Percentiles rank a stretch among this genome's conserved stretches.
Evolutionary conservation across 176 grass and related monocot genomes (phyloP).

Genomic region (Sorghum bicolor): Sorghum_bicolor_NCBIv3 NC_012871.2:4997001-4997500

Average conservation of each 20-base stretch:
- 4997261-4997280: conserved; percentile 77
- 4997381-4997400: conserved; percentile 34
- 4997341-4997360: conserved; percentile 57
- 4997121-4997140: not conserved
- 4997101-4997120: not conserved
- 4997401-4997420: conserved; percentile 52
- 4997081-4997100: not conserved
- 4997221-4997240: conserved; percentile 18
- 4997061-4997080: not conserved
- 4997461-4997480: conserved; percentile 14
- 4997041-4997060: not conserved
- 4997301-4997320: conserved; percentile 59
- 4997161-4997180: not conserved
- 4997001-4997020: not conserved
- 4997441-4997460: not conserved
- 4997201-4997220: not conserved
- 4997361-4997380: conserved; percentile 63
- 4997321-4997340: conserved; percentile 43
- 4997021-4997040: not conserved
- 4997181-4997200: not conserved
- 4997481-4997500: conserved; percentile 18
- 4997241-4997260: conserved; percentile 59
- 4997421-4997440: not conserved
- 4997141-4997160: not conserved
- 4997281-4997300: conserved; percentile 45